These are phyloP conservation scores for Tieghemostelium lacteum DNA, from an alignment of 78 protist genomes.

Conservation along the genomic window DNA sequence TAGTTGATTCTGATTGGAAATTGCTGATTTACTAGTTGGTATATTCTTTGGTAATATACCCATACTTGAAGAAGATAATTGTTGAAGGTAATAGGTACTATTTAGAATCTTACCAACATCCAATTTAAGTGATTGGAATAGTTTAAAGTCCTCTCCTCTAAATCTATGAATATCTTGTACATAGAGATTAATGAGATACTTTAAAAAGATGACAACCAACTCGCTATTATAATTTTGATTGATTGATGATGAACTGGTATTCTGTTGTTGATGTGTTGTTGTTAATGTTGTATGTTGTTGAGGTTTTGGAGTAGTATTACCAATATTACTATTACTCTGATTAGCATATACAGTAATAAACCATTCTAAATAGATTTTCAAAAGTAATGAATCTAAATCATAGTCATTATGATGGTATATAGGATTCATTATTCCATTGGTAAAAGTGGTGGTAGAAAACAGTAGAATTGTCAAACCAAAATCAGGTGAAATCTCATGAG, in stretches of 20 bases:
- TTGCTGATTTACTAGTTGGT: background rate
- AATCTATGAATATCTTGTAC: slow-evolving; percentile 74
- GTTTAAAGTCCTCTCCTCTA: slow-evolving; percentile 40
- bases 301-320: too few species aligned
- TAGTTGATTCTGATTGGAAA: background rate
- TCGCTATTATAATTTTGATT: slow-evolving; percentile 9
- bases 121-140: slow-evolving; percentile 45
- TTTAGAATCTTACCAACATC: slow-evolving; percentile 46
- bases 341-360: slow-evolving; percentile 25
- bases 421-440: slow-evolving; percentile 44
- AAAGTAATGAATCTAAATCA: slow-evolving; percentile 47
- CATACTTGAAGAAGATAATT: too few species aligned
- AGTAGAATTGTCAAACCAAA: slow-evolving; percentile 38
- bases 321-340: background rate
- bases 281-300: background rate
- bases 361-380: slow-evolving; percentile 69
- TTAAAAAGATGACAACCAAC: slow-evolving; percentile 26
- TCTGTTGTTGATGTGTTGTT: background rate
- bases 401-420: slow-evolving; percentile 37
- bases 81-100: too few species aligned
- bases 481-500: slow-evolving; percentile 55
- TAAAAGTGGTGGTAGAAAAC: slow-evolving; percentile 19
- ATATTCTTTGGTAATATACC: background rate
- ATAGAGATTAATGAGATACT: slow-evolving; percentile 52
- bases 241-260: slow-evolving; percentile 8